Evolutionary conservation across 2,329 filamentous ascomycete genomes (phyloP).

Genomic region (Tolypocladium capitatum): DNA sequence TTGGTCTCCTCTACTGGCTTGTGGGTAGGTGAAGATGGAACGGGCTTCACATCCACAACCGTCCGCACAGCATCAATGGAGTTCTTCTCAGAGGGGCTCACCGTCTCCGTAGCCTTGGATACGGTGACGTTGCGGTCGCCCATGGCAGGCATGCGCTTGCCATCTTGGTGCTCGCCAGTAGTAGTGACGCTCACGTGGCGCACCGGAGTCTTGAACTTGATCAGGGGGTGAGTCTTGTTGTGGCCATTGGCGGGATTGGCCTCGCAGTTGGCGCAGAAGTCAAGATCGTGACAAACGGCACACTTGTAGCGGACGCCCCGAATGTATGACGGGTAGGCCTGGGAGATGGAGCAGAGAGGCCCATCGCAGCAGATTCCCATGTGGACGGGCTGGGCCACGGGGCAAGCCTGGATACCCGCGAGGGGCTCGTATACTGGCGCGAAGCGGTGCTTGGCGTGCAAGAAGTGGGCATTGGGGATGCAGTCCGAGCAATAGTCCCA

Average conservation of each 20-base stretch:
- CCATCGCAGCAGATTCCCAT: constrained; percentile 90
- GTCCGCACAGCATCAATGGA: constrained; percentile 49
- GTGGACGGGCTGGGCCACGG: constrained; percentile 39
- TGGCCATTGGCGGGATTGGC: constrained; percentile 72
- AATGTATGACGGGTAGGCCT: constrained; percentile 55
- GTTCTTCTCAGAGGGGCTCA: constrained; percentile 30
- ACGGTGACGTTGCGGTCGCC: constrained; percentile 44
- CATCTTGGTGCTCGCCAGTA: constrained; percentile 60
- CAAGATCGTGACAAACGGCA: constrained; percentile 83
- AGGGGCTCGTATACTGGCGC: constrained; percentile 72
- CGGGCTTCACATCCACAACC: constrained; percentile 57
- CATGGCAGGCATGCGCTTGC: constrained; percentile 52
- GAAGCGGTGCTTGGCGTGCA: constrained; percentile 78
- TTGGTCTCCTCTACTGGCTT: constrained; percentile 13
- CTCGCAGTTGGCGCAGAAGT: constrained; percentile 93
- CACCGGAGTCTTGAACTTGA: constrained; percentile 93
- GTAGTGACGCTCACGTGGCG: constrained; percentile 81
- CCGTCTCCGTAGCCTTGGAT: constrained; percentile 35
- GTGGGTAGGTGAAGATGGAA: constrained; percentile 21
- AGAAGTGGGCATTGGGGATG: constrained; percentile 48
- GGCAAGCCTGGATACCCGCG: constrained; percentile 8
- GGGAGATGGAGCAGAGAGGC: constrained; percentile 58
- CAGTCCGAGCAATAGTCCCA: constrained; percentile 90
- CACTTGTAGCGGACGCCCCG: constrained; percentile 90
- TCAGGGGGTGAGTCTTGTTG: constrained; percentile 90